phyloP scores from a whole-genome alignment of 352 stramenopile species.

The Phytophthora sp. region DNA sequence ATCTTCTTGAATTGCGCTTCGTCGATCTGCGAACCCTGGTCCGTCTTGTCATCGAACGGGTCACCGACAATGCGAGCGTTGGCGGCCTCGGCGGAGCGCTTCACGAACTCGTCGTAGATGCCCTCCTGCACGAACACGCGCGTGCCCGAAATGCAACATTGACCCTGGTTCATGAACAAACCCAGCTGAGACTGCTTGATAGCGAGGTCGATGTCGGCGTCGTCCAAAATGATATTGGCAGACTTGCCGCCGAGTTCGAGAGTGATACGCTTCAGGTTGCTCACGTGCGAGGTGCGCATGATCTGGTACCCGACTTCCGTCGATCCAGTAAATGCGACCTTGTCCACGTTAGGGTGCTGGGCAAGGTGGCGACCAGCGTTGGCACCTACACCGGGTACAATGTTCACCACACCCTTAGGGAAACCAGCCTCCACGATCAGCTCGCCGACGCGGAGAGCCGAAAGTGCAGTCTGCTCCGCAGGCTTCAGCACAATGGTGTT shows the following conservation, averaged over 20 bases:
- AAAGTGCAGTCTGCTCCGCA: constrained; percentile 62
- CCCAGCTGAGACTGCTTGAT: constrained; percentile 51
- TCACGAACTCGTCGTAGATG: constrained; percentile 86
- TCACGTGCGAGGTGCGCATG: constrained; percentile 49
- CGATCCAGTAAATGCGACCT: constrained; percentile 80
- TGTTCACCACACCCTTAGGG: constrained; percentile 85
- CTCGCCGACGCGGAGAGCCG: constrained; percentile 75
- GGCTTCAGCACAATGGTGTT: constrained; percentile 96
- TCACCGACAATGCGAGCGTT: constrained; percentile 62
- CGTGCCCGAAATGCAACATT: constrained; percentile 85
- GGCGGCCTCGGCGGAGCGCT: constrained; percentile 50
- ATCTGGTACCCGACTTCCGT: constrained; percentile 59
- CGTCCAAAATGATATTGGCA: constrained; percentile 70
- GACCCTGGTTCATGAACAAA: constrained; percentile 87
- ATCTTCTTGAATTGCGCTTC: constrained; percentile 80
- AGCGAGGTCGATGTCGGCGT: constrained; percentile 71
- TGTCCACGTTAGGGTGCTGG: constrained; percentile 61
- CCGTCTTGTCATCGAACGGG: constrained; percentile 45
- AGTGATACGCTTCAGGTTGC: constrained; percentile 77
- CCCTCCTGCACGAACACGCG: constrained; percentile 88
- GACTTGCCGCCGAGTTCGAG: constrained; percentile 82
- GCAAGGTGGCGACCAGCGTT: constrained; percentile 43
- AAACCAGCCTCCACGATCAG: constrained; percentile 83
- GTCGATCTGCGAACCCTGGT: constrained; percentile 68
- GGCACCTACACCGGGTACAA: constrained; percentile 62